Evolutionary conservation across 148 eudicot genomes (phyloP), one percentile per base, ranked within the genome.

Genomic region (Vaccinium macrocarpon): DNA sequence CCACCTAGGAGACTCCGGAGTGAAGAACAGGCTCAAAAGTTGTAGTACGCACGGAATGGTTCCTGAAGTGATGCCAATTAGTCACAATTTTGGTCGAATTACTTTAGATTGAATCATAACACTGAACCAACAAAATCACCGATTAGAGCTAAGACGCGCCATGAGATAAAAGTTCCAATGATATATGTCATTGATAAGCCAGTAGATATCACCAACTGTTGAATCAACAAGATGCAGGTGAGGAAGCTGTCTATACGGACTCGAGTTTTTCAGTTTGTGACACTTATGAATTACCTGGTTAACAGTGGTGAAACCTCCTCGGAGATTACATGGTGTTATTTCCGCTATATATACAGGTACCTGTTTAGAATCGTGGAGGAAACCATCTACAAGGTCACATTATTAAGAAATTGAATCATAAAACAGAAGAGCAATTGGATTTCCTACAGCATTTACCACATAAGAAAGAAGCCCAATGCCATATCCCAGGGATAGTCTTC

Each of bases 291-390:
- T 70, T 89, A 93, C 98, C 95, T 93, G 97, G 84, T 95, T 93
- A 12, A 85, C 93, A 23, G 92, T 88, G 7, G 95, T 91, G 83
- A 91, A 93, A 46, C 86, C 88, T 79, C 98, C 98, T 88, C 97
- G 87, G 64, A 95, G 94, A 81, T 95, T 85, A 88, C 91, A 91
- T n/a, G 98, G 97, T 57, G 98, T 91, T 84, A 95, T 91, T 89
- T 95, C 98, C 14, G 98, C 97, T 87, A 95, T 86, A 82, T 95
- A 95, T 25, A 95, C 90, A 49, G 98, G 98, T 82, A 95, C 97
- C 98, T 95, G 87, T 86, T 80, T 4, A 59, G 59, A 68, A 48
- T 21, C 18, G 21, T 1, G 46, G 82, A 64, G 21, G 78, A 48
- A 23, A 3, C 1, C 21, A 76, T 50, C 64, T 64, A 62, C 66